Conservation (phyloP, 106 monocot species). For the Phalaenopsis equestris region DNA sequence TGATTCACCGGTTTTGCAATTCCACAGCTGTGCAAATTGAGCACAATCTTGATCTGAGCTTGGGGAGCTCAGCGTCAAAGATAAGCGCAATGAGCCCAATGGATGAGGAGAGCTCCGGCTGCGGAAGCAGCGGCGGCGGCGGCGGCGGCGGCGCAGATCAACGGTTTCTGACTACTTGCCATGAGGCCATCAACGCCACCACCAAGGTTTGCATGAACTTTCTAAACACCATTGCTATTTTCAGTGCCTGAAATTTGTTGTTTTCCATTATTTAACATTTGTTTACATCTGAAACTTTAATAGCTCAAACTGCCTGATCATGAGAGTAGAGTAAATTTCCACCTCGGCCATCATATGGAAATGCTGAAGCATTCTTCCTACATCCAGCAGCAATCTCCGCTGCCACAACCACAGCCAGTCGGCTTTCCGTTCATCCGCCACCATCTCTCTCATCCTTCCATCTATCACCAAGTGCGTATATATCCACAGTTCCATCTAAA, state of each 20-base stretch:
- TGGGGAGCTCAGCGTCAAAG: slow-evolving; percentile 46
- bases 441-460: slow-evolving; percentile 3
- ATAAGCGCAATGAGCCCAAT: slow-evolving; percentile 6
- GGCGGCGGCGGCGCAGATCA: slow-evolving; percentile 15
- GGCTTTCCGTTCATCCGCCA: not conserved
- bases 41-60: slow-evolving; percentile 59
- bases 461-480: slow-evolving; percentile 3
- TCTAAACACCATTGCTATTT: not conserved
- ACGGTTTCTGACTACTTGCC: slow-evolving; percentile 11
- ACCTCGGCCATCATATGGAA: not conserved
- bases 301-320: slow-evolving; percentile 1
- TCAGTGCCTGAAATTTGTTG: not conserved
- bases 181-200: slow-evolving; percentile 2
- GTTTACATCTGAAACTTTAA: not conserved
- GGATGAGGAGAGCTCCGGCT: slow-evolving; percentile 24
- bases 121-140: not conserved
- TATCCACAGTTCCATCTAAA: not conserved
- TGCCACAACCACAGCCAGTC: not conserved
- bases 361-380: slow-evolving; percentile 4
- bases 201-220: not conserved
- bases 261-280: not conserved
- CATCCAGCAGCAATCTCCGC: not conserved
- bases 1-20: not conserved
- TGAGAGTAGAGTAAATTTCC: not conserved
- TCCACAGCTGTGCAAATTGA: slow-evolving; percentile 18